Evolutionary conservation across 495 filamentous ascomycete species (phyloP).

Genomic region (Penicillium alfredii): DNA sequence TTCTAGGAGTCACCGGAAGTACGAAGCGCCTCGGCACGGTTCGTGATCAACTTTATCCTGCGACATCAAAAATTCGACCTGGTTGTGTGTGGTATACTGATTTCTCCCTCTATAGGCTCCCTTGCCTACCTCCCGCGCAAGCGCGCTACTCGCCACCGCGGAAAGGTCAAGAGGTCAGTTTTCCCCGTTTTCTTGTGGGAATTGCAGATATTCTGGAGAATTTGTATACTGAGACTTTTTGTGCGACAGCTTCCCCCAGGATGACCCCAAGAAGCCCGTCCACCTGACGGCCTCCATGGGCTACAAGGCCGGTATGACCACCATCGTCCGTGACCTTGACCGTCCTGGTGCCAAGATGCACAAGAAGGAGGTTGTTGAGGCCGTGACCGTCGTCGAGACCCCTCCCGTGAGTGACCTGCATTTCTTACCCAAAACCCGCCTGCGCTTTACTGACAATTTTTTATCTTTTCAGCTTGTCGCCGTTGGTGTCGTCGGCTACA

Average conservation of each 20-base stretch:
- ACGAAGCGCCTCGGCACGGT: slow-evolving; percentile 94
- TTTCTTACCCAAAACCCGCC: no score
- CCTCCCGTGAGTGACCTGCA: slow-evolving; percentile 98
- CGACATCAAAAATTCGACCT: slow-evolving; percentile 26
- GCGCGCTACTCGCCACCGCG: slow-evolving; percentile 91
- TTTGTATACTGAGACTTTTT: slow-evolving; percentile 33
- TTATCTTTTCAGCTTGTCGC: slow-evolving; percentile 75
- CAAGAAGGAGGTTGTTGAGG: slow-evolving; percentile 99
- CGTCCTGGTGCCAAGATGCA: slow-evolving; percentile 98
- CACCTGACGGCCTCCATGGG: slow-evolving; percentile 98
- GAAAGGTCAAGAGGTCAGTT: slow-evolving; percentile 94
- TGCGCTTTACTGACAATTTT: slow-evolving; percentile 5
- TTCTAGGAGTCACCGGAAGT: slow-evolving; percentile 67
- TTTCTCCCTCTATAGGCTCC: slow-evolving; percentile 47
- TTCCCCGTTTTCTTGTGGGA: not conserved
- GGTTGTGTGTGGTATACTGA: slow-evolving; percentile 34
- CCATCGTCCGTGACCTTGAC: slow-evolving; percentile 99
- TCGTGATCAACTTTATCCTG: slow-evolving; percentile 33
- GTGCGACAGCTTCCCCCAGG: slow-evolving; percentile 87
- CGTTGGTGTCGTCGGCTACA: slow-evolving; percentile 99
- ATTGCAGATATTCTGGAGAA: slow-evolving; percentile 12
- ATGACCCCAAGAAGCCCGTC: slow-evolving; percentile 99
- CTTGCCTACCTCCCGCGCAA: slow-evolving; percentile 96
- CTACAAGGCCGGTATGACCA: slow-evolving; percentile 99
- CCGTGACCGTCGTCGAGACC: slow-evolving; percentile 97